A percentile compares a stretch with the other conserved stretches of the same genome.
phyloP scores from a whole-genome alignment of 176 grass and related monocot genomes.

The Triticum monococcum region DNA sequence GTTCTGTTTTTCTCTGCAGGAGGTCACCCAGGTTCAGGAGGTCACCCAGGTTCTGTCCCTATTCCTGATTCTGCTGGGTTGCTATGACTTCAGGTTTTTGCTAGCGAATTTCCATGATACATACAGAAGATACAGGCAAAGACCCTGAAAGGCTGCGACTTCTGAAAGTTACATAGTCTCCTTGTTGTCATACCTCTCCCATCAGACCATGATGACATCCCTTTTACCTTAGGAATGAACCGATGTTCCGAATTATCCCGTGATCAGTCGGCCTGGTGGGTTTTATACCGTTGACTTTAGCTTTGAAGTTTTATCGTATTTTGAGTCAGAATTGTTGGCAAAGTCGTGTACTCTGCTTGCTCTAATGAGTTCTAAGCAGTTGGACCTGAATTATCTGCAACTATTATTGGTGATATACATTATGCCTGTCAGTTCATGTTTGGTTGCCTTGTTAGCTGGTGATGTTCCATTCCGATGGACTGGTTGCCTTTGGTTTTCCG shows the following conservation, averaged over 20 bases:
- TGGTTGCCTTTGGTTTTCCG: not conserved
- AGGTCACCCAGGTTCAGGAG: slow-evolving; percentile 62
- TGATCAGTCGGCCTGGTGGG: not conserved
- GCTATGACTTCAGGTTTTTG: slow-evolving; percentile 22
- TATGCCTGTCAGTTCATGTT: not conserved
- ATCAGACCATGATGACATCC: not conserved
- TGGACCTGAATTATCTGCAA: not conserved
- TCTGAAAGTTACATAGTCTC: not conserved
- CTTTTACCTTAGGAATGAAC: slow-evolving; percentile 10
- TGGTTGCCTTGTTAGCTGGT: not conserved
- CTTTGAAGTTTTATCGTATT: not conserved
- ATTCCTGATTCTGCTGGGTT: slow-evolving; percentile 42
- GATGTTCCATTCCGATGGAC: not conserved
- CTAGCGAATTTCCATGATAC: not conserved
- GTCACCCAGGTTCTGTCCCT: slow-evolving; percentile 46
- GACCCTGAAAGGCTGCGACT: not conserved
- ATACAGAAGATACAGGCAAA: slow-evolving; percentile 20
- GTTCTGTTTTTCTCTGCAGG: slow-evolving; percentile 2
- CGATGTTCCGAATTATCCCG: not conserved
- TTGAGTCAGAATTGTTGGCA: not conserved
- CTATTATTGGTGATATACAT: not conserved
- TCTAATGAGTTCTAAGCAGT: not conserved
- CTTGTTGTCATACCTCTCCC: not conserved
- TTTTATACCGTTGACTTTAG: not conserved
- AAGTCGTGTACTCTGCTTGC: not conserved